Evolutionary conservation across 2,329 filamentous ascomycete genomes (phyloP), one percentile per base, ranked within the genome.

Genomic region (Ramichloridium luteum): DNA sequence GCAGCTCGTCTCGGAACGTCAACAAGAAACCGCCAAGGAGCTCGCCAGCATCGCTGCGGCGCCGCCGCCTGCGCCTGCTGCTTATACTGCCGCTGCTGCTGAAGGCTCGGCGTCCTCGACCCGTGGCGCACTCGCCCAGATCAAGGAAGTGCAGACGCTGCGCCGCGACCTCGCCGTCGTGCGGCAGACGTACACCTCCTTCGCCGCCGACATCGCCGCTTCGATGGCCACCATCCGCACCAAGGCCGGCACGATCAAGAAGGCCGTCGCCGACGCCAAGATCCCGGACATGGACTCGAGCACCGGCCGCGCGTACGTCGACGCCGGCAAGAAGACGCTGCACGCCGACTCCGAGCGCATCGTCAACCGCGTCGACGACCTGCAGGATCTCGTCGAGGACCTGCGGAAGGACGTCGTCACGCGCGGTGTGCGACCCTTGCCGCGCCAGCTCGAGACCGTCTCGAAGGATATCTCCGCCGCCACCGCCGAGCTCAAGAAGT

Each of bases 301-400:
- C 43, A 75, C 74, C n/a, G 88, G 88, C 18, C 80, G 86, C 43
- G 68, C 75, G 6, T 90, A 94, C 49, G 83, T 98, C 44, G 78
- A 80, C 44, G 71, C 68, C 20, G 88, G 88, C 29, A 92, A 93
- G 55, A 93, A 93, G 59, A 72, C 77, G 37, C 73, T 98, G 38
- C 81, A 79, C 30, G 68, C 78, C 15, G 88, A 96, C 53, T 93
- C 84, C 1, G 88, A 96, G 56, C 78, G 77, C 40, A 76, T 98
- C 35, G 86, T 98, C 44, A 79, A 75, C 45, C 80, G 84, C 51
- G 90, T 98, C 8, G 90, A 98, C 53, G 88, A 96, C 51, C 70
- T 98, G n/a, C 90, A 96, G 59, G 90, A 98, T 56, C 67, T 90
- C 33, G 83, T 98, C 13, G 90, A 98, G 57, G 90, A 98, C 53